Evolutionary conservation across 768 basidiomycete genomes (phyloP), one percentile per base, ranked within the genome.

Genomic region (Auriscalpium vulgare): DNA sequence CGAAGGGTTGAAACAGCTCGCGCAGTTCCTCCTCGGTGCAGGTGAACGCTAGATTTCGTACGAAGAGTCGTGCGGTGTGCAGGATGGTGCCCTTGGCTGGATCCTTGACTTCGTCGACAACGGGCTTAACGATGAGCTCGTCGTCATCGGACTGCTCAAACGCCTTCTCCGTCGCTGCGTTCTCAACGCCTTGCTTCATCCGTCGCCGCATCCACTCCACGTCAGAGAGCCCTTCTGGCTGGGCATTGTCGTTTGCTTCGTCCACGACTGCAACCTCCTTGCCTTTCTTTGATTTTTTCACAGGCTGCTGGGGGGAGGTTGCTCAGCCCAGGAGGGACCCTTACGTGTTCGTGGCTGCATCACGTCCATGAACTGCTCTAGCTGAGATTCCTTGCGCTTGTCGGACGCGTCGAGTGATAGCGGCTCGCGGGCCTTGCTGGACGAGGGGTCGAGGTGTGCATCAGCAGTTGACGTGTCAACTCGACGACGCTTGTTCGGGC

Each of bases 41-140:
- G 0, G 85, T 81, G 65, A 93, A 98, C 0, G 93, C 78, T n/a
- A 99, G 71, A 66, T 98, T 99, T n/a, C 97, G 91, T 6, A 99
- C 73, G 66, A 98, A 98, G 2, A 98, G 73, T 4, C 95, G 82
- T 1, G 82, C 78, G 0, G 93, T 95, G 55, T 79, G 77, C 5
- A 86, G 71, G 52, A 95, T 87, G 1, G 84, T 81, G 29, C 68
- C 62, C 57, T 72, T 71, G 1, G 62, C 61, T 3, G 69, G 61
- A 17, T 56, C 44, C 17, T 55, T 52, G 47, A 38, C 50, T 47
- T 59, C 54, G 4, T 53, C 57, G 17, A 38, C 60, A 6, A n/a
- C 56, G 48, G 34, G 7, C 36, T 16, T 2, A 4, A 45, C 16
- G 23, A 56, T 37, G 56, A 38, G 50, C 23, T 72, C 74, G 49